phyloP scores from a whole-genome alignment of 2,329 filamentous ascomycete species.

The Epichloe bromicola region DNA sequence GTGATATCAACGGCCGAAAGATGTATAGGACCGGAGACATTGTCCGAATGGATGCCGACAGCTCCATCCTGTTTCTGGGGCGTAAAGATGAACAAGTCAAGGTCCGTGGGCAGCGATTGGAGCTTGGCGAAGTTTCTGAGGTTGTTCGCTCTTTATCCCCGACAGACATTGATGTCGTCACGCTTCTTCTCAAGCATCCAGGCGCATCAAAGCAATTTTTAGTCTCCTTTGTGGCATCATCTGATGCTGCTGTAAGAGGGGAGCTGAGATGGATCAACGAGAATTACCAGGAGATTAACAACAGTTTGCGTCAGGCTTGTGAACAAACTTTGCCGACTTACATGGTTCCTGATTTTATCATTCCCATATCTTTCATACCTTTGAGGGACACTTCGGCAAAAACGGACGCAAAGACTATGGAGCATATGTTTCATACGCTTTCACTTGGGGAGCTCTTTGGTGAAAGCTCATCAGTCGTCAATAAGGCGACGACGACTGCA shows the following conservation, averaged over 20 bases:
- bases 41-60: conserved; percentile 9
- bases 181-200: not conserved
- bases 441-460: conserved; percentile 2
- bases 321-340: conserved; percentile 4
- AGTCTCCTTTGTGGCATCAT: not conserved
- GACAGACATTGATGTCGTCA: not conserved
- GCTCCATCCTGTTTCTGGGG: conserved; percentile 8
- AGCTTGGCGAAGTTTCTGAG: conserved; percentile 5
- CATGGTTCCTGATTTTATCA: conserved; percentile 6
- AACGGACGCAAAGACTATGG: conserved; percentile 2
- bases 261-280: not conserved
- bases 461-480: too few species aligned
- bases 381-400: conserved; percentile 5
- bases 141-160: not conserved
- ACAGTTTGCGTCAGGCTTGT: not conserved
- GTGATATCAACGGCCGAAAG: conserved; percentile 1
- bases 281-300: not conserved
- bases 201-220: not conserved
- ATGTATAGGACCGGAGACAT: conserved; percentile 10
- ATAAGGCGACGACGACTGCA: not conserved
- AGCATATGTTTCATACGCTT: conserved; percentile 4
- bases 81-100: conserved; percentile 8
- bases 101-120: conserved; percentile 8
- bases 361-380: conserved; percentile 3
- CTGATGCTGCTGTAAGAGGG: not conserved